These are phyloP conservation scores for Melastoma candidum DNA, from an alignment of 441 rosid genomes.

Conservation along the genomic window DNA sequence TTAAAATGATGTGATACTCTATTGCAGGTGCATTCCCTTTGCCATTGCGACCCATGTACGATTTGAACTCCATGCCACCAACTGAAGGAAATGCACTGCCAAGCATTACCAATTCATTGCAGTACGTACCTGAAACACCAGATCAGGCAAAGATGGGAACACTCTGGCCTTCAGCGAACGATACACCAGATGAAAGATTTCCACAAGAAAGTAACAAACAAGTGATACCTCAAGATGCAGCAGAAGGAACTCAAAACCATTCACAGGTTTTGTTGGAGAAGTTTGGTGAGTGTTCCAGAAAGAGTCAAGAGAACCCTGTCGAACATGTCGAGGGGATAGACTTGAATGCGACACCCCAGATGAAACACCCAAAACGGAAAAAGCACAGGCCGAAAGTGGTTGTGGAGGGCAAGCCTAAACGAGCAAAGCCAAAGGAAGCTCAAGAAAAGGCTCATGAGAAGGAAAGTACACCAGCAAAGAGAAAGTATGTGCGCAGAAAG, in stretches of 20 bases:
- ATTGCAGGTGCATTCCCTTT: slow-evolving; percentile 44
- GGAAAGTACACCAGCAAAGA: slow-evolving; percentile 37
- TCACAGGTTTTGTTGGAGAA: slow-evolving; percentile 27
- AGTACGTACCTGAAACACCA: slow-evolving; percentile 26
- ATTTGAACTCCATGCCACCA: slow-evolving; percentile 39
- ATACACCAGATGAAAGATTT: slow-evolving; percentile 10
- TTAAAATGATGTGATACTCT: slow-evolving; percentile 7
- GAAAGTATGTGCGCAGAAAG: slow-evolving; percentile 52
- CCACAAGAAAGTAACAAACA: slow-evolving; percentile 26
- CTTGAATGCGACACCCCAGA: slow-evolving; percentile 72
- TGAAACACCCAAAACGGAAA: slow-evolving; percentile 53
- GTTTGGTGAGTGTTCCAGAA: slow-evolving; percentile 32
- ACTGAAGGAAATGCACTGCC: slow-evolving; percentile 30
- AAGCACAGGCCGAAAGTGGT: slow-evolving; percentile 88
- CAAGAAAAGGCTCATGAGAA: slow-evolving; percentile 14
- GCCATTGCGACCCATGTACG: slow-evolving; percentile 27
- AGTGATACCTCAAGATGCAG: slow-evolving; percentile 13
- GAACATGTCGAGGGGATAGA: slow-evolving; percentile 34
- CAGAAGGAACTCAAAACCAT: slow-evolving; percentile 18
- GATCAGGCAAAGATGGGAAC: slow-evolving; percentile 22
- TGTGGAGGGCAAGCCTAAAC: slow-evolving; percentile 54
- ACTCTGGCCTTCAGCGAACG: slow-evolving; percentile 9
- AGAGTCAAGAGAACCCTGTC: slow-evolving; percentile 22
- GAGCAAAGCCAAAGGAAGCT: slow-evolving; percentile 12
- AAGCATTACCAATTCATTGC: slow-evolving; percentile 22